Base-by-base conservation (phyloP, 2,329 filamentous ascomycete species). In the Cordyceps cicadae region DNA sequence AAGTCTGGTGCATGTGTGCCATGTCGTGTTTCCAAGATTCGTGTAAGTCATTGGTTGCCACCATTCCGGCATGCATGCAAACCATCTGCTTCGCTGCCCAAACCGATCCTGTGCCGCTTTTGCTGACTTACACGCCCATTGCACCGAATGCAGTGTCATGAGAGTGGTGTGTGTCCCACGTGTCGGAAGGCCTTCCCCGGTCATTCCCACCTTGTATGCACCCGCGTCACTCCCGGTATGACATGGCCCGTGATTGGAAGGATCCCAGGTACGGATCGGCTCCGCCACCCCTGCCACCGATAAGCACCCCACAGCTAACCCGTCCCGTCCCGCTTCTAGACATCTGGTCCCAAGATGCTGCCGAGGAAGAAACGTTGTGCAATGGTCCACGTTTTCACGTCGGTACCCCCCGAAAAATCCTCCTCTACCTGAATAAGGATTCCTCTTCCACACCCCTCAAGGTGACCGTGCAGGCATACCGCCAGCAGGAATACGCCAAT, bases 21-120 rank as follows among this genome's bases (percentile, higher is more conserved):
- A 61, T 81, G 79, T 68, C 77, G 75, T 64, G 72, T 77, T 63
- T 74, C 73, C 64, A 81, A 79, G 71, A 75, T 76, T 65, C 70
- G 71, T 66, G 79, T 81, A 74, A 75, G 77, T 69, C 67, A 68
- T 62, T 59, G 43, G 45, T 58, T 34, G 46, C 45, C 43, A 49
- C 49, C 39, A 39, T 52, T 50, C 41, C 39, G 26, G 49, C 41
- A 32, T 49, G 32, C 49, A 60, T 60, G 57, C 57, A 60, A 60
- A 53, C 59, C 59, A 56, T 55, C 50, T 61, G 59, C 53, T 61
- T 61, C 48, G 59, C 53, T 61, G 59, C 53, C 59, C 59, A 55
- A 61, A 52, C 50, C 43, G 5, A n/a, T 46, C 37, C 11, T 56
- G 52, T 56, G 43, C 39, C 48, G 34, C 32, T 54, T 54, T 59